Base-by-base conservation (phyloP, 1,284 basidiomycete genomes). In the Leccinum brunneo-olivaceum region DNA sequence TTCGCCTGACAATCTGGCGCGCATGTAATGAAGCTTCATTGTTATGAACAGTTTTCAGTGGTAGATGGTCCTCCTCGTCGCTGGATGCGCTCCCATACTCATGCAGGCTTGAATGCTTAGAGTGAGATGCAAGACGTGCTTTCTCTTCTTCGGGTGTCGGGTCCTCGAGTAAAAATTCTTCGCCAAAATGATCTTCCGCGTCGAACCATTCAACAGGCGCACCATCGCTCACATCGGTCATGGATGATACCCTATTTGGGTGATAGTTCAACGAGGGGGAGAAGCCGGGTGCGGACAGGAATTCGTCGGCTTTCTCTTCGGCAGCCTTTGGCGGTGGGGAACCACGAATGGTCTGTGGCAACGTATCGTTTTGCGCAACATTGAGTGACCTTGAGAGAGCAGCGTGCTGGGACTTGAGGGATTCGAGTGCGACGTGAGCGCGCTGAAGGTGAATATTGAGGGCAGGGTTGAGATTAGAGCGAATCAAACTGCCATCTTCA, bases 141-240 rank as follows among this genome's bases (percentile, higher is more conserved):
- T 68, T 71, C 30, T 79, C 78, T 19, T 66, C 67, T 23, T 72
- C 73, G 21, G 60, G 64, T 4, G 58, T 56, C 3, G 65, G 50
- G 10, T 69, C 60, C 43, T 84, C 81, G 49, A 88, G 61, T 2
- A 84, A 56, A 57, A 79, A 87, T 55, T 88, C 84, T 56, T 87
- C 76, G 8, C 80, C 76, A 1, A 80, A 74, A 50, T 77, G 70
- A 37, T 60, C 60, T 41, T 67, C 63, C 11, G 85, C 85, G 51
- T 88, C 85, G 54, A 74, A 88, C 84, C 84, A 88, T 53, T 85
- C 74, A 43, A 74, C 71, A 39, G 70, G 65, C 15, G 35, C 47
- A 21, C 71, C 73, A 45, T 79, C 81, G 43, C 76, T 80, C n/a
- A 71, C 60, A 18, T 72, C 73, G 14, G 80, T 81, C 18, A 69